Evolutionary conservation across 2,329 filamentous ascomycete species (phyloP), one percentile per base, ranked within the genome.

Genomic region (Davidsoniella eucalypti): DNA sequence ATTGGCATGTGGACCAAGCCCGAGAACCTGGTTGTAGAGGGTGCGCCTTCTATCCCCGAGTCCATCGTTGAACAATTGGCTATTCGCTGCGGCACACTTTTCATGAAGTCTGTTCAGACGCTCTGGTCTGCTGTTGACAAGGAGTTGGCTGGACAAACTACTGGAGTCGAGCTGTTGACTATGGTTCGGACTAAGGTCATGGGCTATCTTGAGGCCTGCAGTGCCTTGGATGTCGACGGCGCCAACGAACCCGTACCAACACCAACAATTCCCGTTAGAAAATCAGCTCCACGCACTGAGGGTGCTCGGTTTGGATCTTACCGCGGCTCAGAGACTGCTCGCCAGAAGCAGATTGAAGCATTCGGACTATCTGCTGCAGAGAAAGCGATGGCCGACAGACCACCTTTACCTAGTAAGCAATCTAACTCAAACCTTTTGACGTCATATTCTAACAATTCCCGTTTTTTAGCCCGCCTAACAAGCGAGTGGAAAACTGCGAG

Each of bases 1-100:
- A 77, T 88, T 49, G 84, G 84, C 5, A 64, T 88, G 7, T 90
- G 84, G 84, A 77, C 75, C 3, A 79, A 76, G 9, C 68, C 87
- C 0, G 74, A 77, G 50, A 67, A 69, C 16, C 64, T 78, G 0
- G 66, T 70, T 1, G 61, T 70, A 0, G 64, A 65, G 37, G 67
- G 58, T 58, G 48, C 49, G 10, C 42, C 52, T 17, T 50, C 52
- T 33, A 33, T 53, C 9, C 69, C 62, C 42, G 64, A 65, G 0
- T 74, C 80, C 25, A 70, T 77, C 0, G 64, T 84, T 2, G 71
- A 78, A 1, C 75, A 77, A 55, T 66, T 87, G 1, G 73, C 78
- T 0, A 74, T 77, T 3, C 76, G 77, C 59, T 87, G 84, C 56
- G 83, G 84, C 12, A 82, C 77, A 6, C 69, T 83, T 0, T 90